phyloP scores from a whole-genome alignment of 1,139 yeast species.

The Saccharomycopsis hybrid region DNA sequence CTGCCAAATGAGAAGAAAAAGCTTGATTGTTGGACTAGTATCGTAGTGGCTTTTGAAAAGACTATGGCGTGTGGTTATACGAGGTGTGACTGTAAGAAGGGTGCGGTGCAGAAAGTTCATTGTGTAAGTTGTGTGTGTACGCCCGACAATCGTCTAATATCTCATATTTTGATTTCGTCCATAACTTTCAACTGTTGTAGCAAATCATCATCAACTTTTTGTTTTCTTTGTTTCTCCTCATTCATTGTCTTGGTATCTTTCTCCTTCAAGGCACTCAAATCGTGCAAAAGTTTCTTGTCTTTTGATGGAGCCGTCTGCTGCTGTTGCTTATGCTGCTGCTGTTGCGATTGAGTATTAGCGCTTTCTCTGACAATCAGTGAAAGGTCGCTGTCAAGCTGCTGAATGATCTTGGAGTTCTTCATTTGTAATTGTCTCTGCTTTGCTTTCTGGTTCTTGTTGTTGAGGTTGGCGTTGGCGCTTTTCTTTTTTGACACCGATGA shows the following conservation, averaged over 20 bases:
- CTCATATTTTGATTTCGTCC: constrained; percentile 3
- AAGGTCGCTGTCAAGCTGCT: not conserved
- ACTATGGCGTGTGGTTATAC: not conserved
- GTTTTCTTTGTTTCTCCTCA: not conserved
- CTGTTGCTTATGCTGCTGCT: not conserved
- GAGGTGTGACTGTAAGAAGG: not conserved
- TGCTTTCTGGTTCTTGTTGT: not conserved
- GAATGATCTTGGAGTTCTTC: not conserved
- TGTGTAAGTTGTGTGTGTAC: not conserved
- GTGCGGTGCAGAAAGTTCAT: not conserved
- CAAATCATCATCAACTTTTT: constrained; percentile 5
- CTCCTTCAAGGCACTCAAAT: constrained; percentile 1
- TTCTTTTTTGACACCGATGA: not conserved
- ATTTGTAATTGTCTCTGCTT: not conserved
- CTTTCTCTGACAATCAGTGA: not conserved
- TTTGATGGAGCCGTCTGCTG: not conserved
- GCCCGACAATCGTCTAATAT: not conserved
- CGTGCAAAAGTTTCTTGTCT: not conserved
- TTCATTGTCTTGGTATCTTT: constrained; percentile 2
- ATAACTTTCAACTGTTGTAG: constrained; percentile 3
- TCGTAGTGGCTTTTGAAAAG: not conserved
- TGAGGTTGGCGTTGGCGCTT: not conserved
- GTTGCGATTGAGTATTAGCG: not conserved
- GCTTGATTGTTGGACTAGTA: not conserved
- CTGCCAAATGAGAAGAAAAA: not conserved